Evolutionary conservation across 2,329 filamentous ascomycete species (phyloP), one percentile per base, ranked within the genome.

Genomic region (Stachybotrys chlorohalonatus): DNA sequence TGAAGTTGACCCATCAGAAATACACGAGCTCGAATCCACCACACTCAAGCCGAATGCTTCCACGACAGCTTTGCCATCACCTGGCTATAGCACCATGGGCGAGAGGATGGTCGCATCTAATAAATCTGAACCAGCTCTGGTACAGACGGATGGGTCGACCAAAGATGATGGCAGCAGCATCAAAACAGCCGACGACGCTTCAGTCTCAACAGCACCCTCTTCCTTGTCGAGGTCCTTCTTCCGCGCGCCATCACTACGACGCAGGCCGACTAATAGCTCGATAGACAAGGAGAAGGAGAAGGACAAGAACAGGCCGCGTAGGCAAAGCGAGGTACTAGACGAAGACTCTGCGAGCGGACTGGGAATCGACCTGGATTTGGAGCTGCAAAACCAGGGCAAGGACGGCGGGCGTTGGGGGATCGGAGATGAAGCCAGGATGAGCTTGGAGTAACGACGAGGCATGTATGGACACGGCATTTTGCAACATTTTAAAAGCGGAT

Each of bases 341-440:
- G 70, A 75, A 55, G 77, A 74, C 66, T 57, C 74, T 67, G 55
- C 70, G 17, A 69, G 68, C 42, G 62, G 68, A 42, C 63, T 80
- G 50, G 72, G 73, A 31, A 62, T 75, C 31, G 71, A 74, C 54
- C 66, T 80, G 5, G 75, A 79, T 54, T 65, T 82, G 51, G 73
- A 80, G 68, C 70, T 82, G 63, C 74, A 83, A 68, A 75, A 77
- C 60, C 66, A 77, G 59, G 70, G 76, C 59, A 74, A 72, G 64
- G 83, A 80, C 60, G 84, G 74, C 60, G 80, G 70, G 3, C 81
- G 83, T 63, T 91, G 90, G 85, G 89, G 89, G 0, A 80, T 95
- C 52, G 88, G 89, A 1, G 91, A 96, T 66, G 90, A 95, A 65
- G 84, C 87, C 30, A 79, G 86, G 63, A 94, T 95, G 87, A 87